Evolutionary conservation across 352 stramenopile species (phyloP), one percentile per base, ranked within the genome.

Genomic region (Pythium dissotocum): DNA sequence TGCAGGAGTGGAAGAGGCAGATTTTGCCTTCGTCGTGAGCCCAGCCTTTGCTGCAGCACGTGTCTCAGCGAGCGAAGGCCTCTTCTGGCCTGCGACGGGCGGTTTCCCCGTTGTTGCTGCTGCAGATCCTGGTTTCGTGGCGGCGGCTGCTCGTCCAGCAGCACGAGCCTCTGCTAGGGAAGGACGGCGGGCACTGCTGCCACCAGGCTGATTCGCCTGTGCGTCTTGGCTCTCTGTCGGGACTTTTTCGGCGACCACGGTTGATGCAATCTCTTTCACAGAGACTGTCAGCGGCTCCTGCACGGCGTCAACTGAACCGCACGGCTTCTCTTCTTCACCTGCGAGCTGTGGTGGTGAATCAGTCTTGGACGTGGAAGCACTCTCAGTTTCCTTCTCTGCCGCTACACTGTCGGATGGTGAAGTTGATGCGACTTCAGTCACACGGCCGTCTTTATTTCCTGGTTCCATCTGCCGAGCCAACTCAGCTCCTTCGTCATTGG

Each of bases 141-240:
- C 40, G 9, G 28, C 38, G 14, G 8, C 54, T 28, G 52, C 49
- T 35, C 28, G 35, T 10, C 18, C 66, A 40, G 74, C 33, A 10
- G 56, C 69, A 57, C 75, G 63, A 12, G 58, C 58, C 52, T 76
- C 61, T 36, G 74, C 74, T 42, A 88, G 78, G 0, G 77, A 85
- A 10, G 61, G 61, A 16, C 61, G 61, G 21, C 61, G 61, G 12
- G 38, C 46, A 33, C 48, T 32, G 46, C 26, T 56, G 18, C 30
- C 35, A 36, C n/a, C 44, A 8, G 21, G 18, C 46, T 24, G 18
- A 32, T 21, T 53, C 18, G 46, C 7, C 21, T n/a, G 12, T 53
- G 46, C 8, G 4, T 30, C 46, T 16, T 53, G 46, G 10, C 7
- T 26, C n/a, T 7, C 24, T 4, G 46, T 16, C 14, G 46, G 6